Evolutionary conservation across 2,329 filamentous ascomycete genomes (phyloP), one percentile per base, ranked within the genome.

Genomic region (Clathrospora elynae): DNA sequence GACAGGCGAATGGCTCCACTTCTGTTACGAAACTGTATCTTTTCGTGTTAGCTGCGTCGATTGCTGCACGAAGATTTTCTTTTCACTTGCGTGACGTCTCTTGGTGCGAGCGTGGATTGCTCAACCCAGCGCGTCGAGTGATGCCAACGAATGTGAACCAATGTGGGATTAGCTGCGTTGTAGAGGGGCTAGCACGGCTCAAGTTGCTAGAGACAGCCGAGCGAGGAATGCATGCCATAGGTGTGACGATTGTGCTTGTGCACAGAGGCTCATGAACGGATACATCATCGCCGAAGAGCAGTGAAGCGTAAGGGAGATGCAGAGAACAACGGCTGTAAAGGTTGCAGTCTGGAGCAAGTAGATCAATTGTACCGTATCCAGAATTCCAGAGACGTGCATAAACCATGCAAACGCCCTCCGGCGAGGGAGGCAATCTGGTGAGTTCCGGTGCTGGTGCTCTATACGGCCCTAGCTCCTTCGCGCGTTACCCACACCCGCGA

Each of bases 161-260:
- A 52, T 51, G 46, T 51, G 44, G 48, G 51, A 53, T 56, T 46
- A 47, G 40, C 41, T 59, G 60, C 59, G 58, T 57, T 52, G 49
- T 46, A 51, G 60, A 66, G 63, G 63, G 64, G 63, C 60, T 67
- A 63, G 64, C 57, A 59, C 59, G 55, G 59, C 56, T 43, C 49
- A 59, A 61, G 51, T 55, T 51, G 45, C 48, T 53, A 51, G 49
- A 57, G 35, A 38, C 42, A 59, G 53, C 57, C 62, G 62, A 60
- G 57, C 57, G 56, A 57, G 54, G 53, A 54, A 57, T 44, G 57
- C 47, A 54, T 53, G 49, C 56, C 51, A 61, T 55, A 55, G 46
- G 49, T 42, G 46, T 55, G 46, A 43, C 50, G 31, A 31, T 52
- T 57, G 48, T 61, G 63, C 62, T 57, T 55, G 61, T 59, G 62